These are phyloP conservation scores for Pleurotus eryngii DNA, from an alignment of 768 basidiomycete genomes.

Conservation along the genomic window DNA sequence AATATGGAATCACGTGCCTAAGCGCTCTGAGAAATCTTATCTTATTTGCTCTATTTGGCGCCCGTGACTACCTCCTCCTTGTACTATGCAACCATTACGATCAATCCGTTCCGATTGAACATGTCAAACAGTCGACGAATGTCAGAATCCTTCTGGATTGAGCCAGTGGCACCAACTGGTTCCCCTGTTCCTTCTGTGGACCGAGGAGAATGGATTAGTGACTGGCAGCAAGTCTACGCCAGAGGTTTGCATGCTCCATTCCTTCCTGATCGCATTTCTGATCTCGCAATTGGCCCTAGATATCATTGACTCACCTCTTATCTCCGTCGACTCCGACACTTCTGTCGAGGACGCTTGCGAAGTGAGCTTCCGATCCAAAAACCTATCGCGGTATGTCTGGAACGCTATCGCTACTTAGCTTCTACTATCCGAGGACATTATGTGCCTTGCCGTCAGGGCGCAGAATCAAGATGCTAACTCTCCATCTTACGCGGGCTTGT, in stretches of 20 bases:
- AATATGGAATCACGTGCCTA: no score
- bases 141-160: slow-evolving; percentile 34
- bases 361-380: slow-evolving; percentile 33
- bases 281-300: slow-evolving; percentile 34
- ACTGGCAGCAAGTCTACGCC: slow-evolving; percentile 55
- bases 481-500: slow-evolving; percentile 51
- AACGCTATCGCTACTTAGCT: slow-evolving; percentile 33
- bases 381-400: slow-evolving; percentile 1
- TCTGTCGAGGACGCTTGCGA: slow-evolving; percentile 84
- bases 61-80: no score
- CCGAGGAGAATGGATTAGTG: slow-evolving; percentile 47
- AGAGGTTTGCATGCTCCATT: slow-evolving; percentile 41
- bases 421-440: slow-evolving; percentile 57
- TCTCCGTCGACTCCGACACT: slow-evolving; percentile 64
- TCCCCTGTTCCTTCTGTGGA: slow-evolving; percentile 25
- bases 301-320: slow-evolving; percentile 66
- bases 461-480: slow-evolving; percentile 15
- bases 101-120: neutral
- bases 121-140: slow-evolving; percentile 36
- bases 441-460: slow-evolving; percentile 62
- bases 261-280: neutral
- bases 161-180: slow-evolving; percentile 16
- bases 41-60: no score
- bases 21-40: no score
- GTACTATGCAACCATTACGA: no score